Evolutionary conservation across 148 eudicot species (phyloP), one percentile per base, ranked within the genome.

Genomic region (Cornus suecica): DNA sequence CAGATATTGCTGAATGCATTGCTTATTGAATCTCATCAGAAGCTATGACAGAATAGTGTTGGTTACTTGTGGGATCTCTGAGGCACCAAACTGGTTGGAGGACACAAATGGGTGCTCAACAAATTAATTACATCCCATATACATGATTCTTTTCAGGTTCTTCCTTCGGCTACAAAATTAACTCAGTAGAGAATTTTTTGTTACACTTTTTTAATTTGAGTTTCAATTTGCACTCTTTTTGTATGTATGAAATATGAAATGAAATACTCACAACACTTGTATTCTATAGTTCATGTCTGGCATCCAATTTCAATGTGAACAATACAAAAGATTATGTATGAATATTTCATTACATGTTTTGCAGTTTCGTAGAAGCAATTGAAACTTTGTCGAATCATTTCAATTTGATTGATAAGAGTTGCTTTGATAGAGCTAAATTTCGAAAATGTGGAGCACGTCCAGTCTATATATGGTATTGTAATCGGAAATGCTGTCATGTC

Each of bases 1-100:
- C 99, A 95, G 69, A 84, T 95, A 34, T 82, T 92, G 93, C 77
- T 95, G 51, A 95, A 95, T 82, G 97, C 94, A 20, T 84, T 95
- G 89, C 90, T 95, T 65, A 91, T 95, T 54, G 91, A 90, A 80
- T 95, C 99, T 72, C 90, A 91, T 70, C 97, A 95, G 82, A 90
- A 86, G 79, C 81, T 90, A 52, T 88, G 79, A 87, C 70, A 70
- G 56, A 62, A 29, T 23, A 29, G 20, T 60, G 66, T 29, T 80
- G 65, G 67, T 72, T 51, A 23, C 52, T 60, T n/a, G 25, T 61
- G 34, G 63, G 67, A 52, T 23, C 16, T 60, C 27, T 37, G 56
- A 37, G 76, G 68, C 68, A 41, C 76, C 68, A 63, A 62, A 51
- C 68, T 11, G n/a, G 27, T 74, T 62, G 15, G 68, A 64, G 23